Conservation (phyloP, 1,284 basidiomycete species). For the Phellopilus nigrolimitatus region DNA sequence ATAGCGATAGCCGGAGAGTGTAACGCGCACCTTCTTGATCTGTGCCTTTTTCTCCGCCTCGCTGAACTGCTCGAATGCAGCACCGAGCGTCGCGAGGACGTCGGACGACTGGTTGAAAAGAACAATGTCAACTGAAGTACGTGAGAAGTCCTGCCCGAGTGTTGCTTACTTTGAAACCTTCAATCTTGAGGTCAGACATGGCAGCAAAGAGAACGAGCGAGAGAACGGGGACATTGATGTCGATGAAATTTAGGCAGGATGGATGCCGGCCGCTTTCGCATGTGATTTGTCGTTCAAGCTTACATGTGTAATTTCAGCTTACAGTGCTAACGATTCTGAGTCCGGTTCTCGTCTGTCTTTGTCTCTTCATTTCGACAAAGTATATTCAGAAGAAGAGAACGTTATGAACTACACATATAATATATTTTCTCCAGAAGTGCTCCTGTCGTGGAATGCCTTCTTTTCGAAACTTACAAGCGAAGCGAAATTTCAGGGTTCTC, state of each 20-base stretch:
- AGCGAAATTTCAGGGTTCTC: too few relatives aligned
- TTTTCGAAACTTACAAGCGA: too few relatives aligned
- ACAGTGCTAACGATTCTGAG: too few relatives aligned
- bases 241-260: background rate
- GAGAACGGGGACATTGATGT: background rate
- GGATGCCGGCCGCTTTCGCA: background rate
- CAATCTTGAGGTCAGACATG: slow-evolving; percentile 55
- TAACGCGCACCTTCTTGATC: slow-evolving; percentile 73
- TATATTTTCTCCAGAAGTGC: too few relatives aligned
- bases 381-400: too few relatives aligned
- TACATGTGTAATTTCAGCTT: too few relatives aligned
- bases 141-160: slow-evolving; percentile 30
- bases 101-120: slow-evolving; percentile 57
- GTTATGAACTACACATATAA: too few relatives aligned
- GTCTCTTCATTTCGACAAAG: too few relatives aligned
- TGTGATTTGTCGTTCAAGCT: background rate
- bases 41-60: slow-evolving; percentile 75
- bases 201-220: background rate
- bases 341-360: too few relatives aligned
- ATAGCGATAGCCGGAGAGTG: background rate
- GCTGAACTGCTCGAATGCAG: slow-evolving; percentile 59
- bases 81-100: slow-evolving; percentile 56
- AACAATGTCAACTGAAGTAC: slow-evolving; percentile 22
- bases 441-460: too few relatives aligned
- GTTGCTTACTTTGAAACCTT: slow-evolving; percentile 51